These are phyloP conservation scores for Mortierella sp. DNA, from an alignment of 371 early-diverging fungal species.

Conservation along the genomic window DNA sequence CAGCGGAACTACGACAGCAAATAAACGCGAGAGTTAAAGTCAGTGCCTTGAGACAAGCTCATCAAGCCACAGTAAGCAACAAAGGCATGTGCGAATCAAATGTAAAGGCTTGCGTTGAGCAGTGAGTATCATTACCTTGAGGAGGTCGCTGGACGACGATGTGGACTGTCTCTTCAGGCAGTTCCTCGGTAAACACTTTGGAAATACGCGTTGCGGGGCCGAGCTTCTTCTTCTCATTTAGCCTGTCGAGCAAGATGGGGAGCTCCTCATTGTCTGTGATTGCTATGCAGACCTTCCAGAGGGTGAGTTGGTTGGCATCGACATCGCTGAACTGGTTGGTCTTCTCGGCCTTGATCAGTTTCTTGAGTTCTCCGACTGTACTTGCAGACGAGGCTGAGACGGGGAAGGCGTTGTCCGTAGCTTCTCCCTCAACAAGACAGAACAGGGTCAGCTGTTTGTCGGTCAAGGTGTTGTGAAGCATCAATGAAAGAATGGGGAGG, in stretches of 20 bases:
- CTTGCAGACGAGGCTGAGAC: too few species aligned
- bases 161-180: constrained; percentile 4
- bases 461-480: too few species aligned
- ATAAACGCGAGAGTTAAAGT: too few species aligned
- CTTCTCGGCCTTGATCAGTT: too few species aligned
- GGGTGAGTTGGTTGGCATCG: constrained; percentile 14
- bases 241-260: constrained; percentile 3
- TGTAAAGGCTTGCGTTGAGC: not conserved
- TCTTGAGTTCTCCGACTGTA: too few species aligned
- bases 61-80: not conserved
- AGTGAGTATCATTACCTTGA: not conserved
- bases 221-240: constrained; percentile 3
- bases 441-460: too few species aligned
- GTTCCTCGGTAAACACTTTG: not conserved
- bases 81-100: too few species aligned
- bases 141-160: constrained; percentile 12
- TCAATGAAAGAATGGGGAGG: too few species aligned
- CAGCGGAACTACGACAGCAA: too few species aligned
- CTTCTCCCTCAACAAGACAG: too few species aligned
- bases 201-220: not conserved
- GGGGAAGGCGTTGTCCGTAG: too few species aligned
- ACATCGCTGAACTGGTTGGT: constrained; percentile 3
- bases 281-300: constrained; percentile 30
- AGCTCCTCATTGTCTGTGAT: not conserved
- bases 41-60: too few species aligned